These are phyloP conservation scores for Aegilops speltoides DNA, from an alignment of 176 grass and related monocot species.

Conservation along the genomic window DNA sequence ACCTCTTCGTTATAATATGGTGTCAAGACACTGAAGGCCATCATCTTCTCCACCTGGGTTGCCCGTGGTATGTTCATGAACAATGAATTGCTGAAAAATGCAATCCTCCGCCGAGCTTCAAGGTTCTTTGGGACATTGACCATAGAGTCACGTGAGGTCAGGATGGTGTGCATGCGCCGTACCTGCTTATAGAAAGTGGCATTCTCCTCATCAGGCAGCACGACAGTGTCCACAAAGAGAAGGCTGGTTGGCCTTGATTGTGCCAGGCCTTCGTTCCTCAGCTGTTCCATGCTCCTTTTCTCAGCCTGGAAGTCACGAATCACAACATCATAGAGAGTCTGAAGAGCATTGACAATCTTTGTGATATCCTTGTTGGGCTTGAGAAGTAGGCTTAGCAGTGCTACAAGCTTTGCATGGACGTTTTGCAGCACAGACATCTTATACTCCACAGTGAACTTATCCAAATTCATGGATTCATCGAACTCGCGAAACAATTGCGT, in stretches of 20 bases:
- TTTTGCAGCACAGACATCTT: constrained; percentile 62
- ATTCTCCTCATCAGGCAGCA: constrained; percentile 61
- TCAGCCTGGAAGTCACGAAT: constrained; percentile 77
- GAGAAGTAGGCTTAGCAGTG: constrained; percentile 53
- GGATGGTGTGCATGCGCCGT: constrained; percentile 70
- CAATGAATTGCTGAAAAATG: constrained; percentile 95
- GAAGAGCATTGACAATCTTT: constrained; percentile 78
- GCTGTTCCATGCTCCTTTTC: constrained; percentile 77
- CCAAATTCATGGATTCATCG: constrained; percentile 57
- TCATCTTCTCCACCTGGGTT: constrained; percentile 94
- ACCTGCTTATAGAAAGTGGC: constrained; percentile 76
- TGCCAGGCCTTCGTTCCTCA: constrained; percentile 71
- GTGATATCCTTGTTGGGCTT: constrained; percentile 61
- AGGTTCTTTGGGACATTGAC: constrained; percentile 88
- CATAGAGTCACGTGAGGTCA: constrained; percentile 85
- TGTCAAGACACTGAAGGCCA: constrained; percentile 85
- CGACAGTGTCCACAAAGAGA: constrained; percentile 79
- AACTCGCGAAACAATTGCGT: constrained; percentile 62
- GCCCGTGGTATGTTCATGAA: constrained; percentile 99
- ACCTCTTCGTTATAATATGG: constrained; percentile 97
- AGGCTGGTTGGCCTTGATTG: constrained; percentile 50
- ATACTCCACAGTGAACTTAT: constrained; percentile 78
- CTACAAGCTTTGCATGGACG: constrained; percentile 60
- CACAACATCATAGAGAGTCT: constrained; percentile 81
- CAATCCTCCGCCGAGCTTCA: constrained; percentile 81